Conservation (phyloP, 1,284 basidiomycete genomes). For the Trametes pubescens region DNA sequence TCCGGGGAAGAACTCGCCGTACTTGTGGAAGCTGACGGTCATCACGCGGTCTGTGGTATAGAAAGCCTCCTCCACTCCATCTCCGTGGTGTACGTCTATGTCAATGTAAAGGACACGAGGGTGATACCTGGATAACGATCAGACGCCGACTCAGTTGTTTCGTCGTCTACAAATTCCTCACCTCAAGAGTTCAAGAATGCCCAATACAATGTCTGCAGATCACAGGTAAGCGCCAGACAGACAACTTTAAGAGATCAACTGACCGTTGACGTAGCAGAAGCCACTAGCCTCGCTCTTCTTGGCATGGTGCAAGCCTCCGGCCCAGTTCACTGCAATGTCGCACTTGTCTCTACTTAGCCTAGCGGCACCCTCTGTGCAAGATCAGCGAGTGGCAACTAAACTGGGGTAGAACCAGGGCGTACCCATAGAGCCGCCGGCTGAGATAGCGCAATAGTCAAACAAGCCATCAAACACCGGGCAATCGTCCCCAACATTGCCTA, state of each 20-base stretch:
- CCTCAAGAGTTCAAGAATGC: slow-evolving; percentile 94
- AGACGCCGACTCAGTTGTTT: slow-evolving; percentile 9
- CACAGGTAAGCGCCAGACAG: slow-evolving; percentile 6
- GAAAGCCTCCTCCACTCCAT: slow-evolving; percentile 99
- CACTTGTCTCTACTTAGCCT: slow-evolving; percentile 96
- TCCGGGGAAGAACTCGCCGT: slow-evolving; percentile 99
- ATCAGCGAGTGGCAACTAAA: neutral
- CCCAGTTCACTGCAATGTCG: slow-evolving; percentile 99
- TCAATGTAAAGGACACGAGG: slow-evolving; percentile 97
- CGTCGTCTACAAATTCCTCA: slow-evolving; percentile 42
- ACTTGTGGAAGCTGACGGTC: slow-evolving; percentile 99
- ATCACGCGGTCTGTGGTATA: slow-evolving; percentile 99
- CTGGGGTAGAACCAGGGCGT: slow-evolving; percentile 35
- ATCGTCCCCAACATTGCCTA: slow-evolving; percentile 93
- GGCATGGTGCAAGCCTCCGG: slow-evolving; percentile 96
- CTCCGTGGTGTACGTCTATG: slow-evolving; percentile 98
- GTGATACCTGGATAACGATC: slow-evolving; percentile 74
- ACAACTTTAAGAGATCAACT: slow-evolving; percentile 16
- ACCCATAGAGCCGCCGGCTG: slow-evolving; percentile 99
- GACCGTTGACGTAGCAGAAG: slow-evolving; percentile 99
- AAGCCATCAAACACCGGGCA: slow-evolving; percentile 98
- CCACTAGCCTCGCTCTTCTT: slow-evolving; percentile 99
- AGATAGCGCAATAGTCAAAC: slow-evolving; percentile 99
- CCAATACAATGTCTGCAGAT: slow-evolving; percentile 89
- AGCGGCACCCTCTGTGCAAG: slow-evolving; percentile 88